These are phyloP conservation scores for Lathyrus oleraceus DNA, from an alignment of 306 rosid species.

Conservation along the genomic window DNA sequence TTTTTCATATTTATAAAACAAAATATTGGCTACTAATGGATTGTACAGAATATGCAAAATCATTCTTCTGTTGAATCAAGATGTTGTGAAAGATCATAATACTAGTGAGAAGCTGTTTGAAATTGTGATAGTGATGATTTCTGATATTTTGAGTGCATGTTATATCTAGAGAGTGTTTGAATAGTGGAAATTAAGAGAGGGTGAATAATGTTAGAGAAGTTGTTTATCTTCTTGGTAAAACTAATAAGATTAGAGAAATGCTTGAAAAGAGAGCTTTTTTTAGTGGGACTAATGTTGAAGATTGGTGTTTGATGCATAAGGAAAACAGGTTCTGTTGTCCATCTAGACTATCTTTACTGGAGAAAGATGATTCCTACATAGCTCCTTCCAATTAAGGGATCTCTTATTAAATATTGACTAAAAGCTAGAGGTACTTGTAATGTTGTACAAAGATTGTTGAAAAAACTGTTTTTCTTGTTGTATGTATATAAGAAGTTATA, in stretches of 20 bases:
- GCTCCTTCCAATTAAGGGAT: conserved; percentile 40
- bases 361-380: conserved; percentile 30
- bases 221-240: conserved; percentile 61
- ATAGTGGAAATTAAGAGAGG: conserved; percentile 64
- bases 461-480: conserved; percentile 18
- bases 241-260: conserved; percentile 60
- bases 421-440: conserved; percentile 12
- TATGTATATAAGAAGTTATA: conserved; percentile 11
- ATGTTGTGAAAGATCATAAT: conserved; percentile 16
- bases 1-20: not conserved
- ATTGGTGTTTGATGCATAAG: conserved; percentile 64
- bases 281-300: conserved; percentile 49
- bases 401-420: conserved; percentile 36
- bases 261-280: conserved; percentile 47
- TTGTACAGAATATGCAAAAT: conserved; percentile 77
- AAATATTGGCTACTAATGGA: conserved; percentile 60
- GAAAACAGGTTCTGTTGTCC: conserved; percentile 18
- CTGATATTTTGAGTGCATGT: conserved; percentile 75
- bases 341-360: conserved; percentile 31
- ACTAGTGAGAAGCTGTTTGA: conserved; percentile 45
- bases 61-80: conserved; percentile 48
- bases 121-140: conserved; percentile 49
- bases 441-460: conserved; percentile 4
- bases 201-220: conserved; percentile 62
- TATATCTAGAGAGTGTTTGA: conserved; percentile 56